A percentile compares a stretch with the other conserved stretches of the same genome.
Conservation (phyloP, 2,329 filamentous ascomycete genomes). For the Dothistroma pini region DNA sequence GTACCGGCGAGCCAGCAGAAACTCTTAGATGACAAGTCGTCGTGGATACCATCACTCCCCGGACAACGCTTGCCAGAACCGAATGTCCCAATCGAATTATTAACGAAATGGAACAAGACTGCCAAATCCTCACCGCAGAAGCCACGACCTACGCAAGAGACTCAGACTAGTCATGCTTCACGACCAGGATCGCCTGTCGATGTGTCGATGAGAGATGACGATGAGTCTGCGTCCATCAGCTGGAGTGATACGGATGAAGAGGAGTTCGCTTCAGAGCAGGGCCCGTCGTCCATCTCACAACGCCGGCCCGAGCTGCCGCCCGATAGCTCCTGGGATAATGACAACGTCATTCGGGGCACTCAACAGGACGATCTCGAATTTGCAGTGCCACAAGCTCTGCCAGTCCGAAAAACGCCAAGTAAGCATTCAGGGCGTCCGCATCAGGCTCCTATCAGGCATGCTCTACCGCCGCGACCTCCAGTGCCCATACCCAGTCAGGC, state of each 20-base stretch:
- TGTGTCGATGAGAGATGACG: background rate
- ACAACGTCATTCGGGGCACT: background rate
- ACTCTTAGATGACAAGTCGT: slow-evolving; percentile 47
- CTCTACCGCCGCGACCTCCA: background rate
- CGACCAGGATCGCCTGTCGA: background rate
- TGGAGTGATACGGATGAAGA: slow-evolving; percentile 5
- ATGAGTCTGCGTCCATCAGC: background rate
- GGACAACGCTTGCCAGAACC: slow-evolving; percentile 36
- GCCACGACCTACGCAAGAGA: background rate
- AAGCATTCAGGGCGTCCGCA: background rate
- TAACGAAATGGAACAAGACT: slow-evolving; percentile 28
- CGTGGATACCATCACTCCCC: slow-evolving; percentile 37
- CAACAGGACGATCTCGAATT: slow-evolving; percentile 1
- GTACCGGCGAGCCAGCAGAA: slow-evolving; percentile 47
- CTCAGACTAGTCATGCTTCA: background rate
- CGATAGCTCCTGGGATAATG: slow-evolving; percentile 2
- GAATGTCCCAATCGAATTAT: slow-evolving; percentile 39
- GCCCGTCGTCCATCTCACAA: background rate
- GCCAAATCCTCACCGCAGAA: background rate
- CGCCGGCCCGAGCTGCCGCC: background rate
- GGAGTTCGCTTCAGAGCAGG: background rate
- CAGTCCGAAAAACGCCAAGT: background rate
- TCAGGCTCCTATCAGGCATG: background rate
- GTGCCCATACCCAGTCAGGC: background rate
- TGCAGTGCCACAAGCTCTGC: slow-evolving; percentile 6